Conservation (phyloP, 1,284 basidiomycete genomes). For the Amylostereum areolatum region DNA sequence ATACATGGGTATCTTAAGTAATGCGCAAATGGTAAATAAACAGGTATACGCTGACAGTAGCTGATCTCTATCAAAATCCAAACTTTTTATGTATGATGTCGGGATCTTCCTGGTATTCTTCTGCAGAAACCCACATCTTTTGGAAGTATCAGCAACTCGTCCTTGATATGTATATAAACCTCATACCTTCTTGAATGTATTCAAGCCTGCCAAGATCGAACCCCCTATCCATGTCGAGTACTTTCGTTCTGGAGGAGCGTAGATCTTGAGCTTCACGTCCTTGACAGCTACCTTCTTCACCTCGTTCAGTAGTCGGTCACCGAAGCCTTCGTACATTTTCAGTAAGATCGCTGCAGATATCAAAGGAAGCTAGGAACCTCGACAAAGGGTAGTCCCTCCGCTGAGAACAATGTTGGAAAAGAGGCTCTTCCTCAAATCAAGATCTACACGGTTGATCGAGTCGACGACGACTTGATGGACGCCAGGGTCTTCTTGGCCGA, state of each 20-base stretch:
- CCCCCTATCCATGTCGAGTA: slow-evolving; percentile 99
- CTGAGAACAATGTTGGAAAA: slow-evolving; percentile 97
- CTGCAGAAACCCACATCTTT: slow-evolving; percentile 98
- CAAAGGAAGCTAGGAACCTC: slow-evolving; percentile 46
- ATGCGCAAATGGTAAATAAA: slow-evolving; percentile 20
- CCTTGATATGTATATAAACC: slow-evolving; percentile 6
- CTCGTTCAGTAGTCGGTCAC: slow-evolving; percentile 92
- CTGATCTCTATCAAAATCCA: slow-evolving; percentile 47
- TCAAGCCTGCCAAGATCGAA: slow-evolving; percentile 90
- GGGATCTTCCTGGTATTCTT: slow-evolving; percentile 99
- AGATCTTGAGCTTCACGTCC: slow-evolving; percentile 99
- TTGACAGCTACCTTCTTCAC: slow-evolving; percentile 96
- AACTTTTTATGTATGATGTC: slow-evolving; percentile 95
- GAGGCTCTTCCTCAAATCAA: slow-evolving; percentile 91
- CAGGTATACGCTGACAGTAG: slow-evolving; percentile 12
- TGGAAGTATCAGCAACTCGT: slow-evolving; percentile 5
- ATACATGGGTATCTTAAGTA: slow-evolving; percentile 26
- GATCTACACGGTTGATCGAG: slow-evolving; percentile 79
- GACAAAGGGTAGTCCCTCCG: slow-evolving; percentile 92
- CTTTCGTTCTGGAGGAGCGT: slow-evolving; percentile 98
- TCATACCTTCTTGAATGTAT: slow-evolving; percentile 93
- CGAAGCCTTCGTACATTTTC: slow-evolving; percentile 64
- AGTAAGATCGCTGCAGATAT: slow-evolving; percentile 3
- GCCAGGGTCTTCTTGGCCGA: slow-evolving; percentile 94
- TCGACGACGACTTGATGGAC: slow-evolving; percentile 95